Evolutionary conservation across 1,284 basidiomycete species (phyloP).

Genomic region (Xerocomus cyaneibrunnescens): DNA sequence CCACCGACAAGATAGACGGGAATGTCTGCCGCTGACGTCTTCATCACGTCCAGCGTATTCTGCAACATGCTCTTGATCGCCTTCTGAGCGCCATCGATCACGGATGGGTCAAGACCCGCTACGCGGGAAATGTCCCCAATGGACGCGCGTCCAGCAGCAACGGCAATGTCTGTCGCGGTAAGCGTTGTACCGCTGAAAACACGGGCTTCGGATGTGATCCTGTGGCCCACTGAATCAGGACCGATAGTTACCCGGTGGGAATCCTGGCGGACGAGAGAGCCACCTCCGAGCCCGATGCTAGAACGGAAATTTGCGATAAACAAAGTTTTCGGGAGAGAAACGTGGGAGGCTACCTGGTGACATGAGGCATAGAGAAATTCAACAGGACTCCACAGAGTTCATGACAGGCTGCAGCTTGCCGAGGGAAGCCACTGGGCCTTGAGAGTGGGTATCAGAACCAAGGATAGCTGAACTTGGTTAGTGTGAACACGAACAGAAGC

Average conservation of each 20-base stretch:
- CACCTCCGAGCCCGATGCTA: constrained; percentile 55
- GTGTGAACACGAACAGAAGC: constrained; percentile 31
- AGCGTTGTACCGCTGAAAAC: constrained; percentile 53
- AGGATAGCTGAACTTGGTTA: not conserved
- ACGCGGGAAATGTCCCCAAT: constrained; percentile 44
- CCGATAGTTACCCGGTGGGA: constrained; percentile 45
- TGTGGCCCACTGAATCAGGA: constrained; percentile 60
- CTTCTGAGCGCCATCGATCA: constrained; percentile 36
- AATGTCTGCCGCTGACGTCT: constrained; percentile 51
- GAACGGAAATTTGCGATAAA: constrained; percentile 4
- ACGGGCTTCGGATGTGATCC: constrained; percentile 46
- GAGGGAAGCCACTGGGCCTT: constrained; percentile 43
- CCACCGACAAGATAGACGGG: constrained; percentile 56
- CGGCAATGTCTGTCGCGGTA: constrained; percentile 57
- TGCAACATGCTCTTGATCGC: constrained; percentile 52
- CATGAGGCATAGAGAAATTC: constrained; percentile 42
- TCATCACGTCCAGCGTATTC: constrained; percentile 50
- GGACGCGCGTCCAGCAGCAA: constrained; percentile 42
- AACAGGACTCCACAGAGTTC: constrained; percentile 37
- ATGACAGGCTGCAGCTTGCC: constrained; percentile 50
- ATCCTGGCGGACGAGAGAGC: constrained; percentile 45
- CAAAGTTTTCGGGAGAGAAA: constrained; percentile 1
- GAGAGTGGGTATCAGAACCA: constrained; percentile 13
- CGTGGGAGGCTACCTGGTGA: constrained; percentile 34
- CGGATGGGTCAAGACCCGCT: constrained; percentile 26